Conservation (phyloP, 345 rosid species). For the Eucalyptus guilfoylei region DNA sequence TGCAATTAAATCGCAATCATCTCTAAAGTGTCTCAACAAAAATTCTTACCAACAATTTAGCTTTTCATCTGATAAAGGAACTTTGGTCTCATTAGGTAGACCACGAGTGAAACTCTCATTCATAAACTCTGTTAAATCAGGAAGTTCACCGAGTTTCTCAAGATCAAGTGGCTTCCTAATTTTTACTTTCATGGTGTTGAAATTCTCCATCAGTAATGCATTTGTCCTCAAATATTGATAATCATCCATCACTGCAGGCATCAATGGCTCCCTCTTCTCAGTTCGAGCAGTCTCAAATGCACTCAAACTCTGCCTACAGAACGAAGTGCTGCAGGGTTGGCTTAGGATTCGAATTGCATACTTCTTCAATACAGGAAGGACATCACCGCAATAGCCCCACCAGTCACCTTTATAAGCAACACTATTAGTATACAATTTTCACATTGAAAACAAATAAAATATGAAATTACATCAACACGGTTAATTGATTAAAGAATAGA, state of each 20-base stretch:
- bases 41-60: background rate
- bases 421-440: background rate
- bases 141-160: background rate
- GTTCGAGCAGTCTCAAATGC: background rate
- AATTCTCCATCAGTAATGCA: background rate
- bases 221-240: background rate
- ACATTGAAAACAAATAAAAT: background rate
- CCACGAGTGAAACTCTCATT: background rate
- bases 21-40: too few species aligned
- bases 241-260: background rate
- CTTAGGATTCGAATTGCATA: background rate
- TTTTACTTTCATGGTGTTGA: background rate
- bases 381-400: background rate
- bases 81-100: background rate
- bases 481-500: too few species aligned
- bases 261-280: background rate
- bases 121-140: accelerated
- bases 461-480: background rate
- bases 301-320: background rate
- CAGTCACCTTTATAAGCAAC: background rate
- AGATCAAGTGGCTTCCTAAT: background rate
- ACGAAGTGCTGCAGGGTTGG: background rate
- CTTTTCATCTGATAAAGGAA: background rate
- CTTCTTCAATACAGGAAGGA: background rate
- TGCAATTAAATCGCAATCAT: too few species aligned